A percentile compares a stretch with the other conserved stretches of the same genome.
These are phyloP conservation scores for Candida boidinii DNA, from an alignment of 805 yeast species.

Conservation along the genomic window DNA sequence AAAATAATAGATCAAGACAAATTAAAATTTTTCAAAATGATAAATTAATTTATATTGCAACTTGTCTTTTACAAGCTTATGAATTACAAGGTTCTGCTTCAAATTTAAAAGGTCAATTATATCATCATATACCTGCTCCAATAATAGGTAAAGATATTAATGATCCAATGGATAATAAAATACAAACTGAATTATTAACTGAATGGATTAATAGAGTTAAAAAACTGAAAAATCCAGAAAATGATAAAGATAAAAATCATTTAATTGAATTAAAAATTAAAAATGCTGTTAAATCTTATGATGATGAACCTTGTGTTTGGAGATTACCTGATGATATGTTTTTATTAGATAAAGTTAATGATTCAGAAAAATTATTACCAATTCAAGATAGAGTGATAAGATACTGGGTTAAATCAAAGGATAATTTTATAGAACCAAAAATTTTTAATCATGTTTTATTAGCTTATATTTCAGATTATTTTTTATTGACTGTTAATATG, in stretches of 20 bases:
- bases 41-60: slow-evolving; percentile 40
- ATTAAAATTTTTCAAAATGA: slow-evolving; percentile 49
- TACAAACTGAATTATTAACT: slow-evolving; percentile 18
- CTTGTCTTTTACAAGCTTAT: slow-evolving; percentile 35
- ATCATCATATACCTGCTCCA: slow-evolving; percentile 20
- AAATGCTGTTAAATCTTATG: slow-evolving; percentile 19
- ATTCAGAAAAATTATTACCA: slow-evolving; percentile 8
- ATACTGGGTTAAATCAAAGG: slow-evolving; percentile 24
- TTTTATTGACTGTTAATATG: slow-evolving; percentile 42
- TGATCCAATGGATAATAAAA: slow-evolving; percentile 19
- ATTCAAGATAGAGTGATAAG: slow-evolving; percentile 19
- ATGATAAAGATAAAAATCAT: slow-evolving; percentile 16
- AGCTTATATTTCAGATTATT: slow-evolving; percentile 52
- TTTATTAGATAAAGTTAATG: slow-evolving; percentile 16
- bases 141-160: slow-evolving; percentile 19
- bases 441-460: slow-evolving; percentile 45
- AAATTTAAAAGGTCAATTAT: slow-evolving; percentile 19
- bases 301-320: slow-evolving; percentile 26
- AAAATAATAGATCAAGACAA: slow-evolving; percentile 41
- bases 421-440: slow-evolving; percentile 12
- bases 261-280: slow-evolving; percentile 12
- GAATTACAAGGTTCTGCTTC: slow-evolving; percentile 24
- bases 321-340: slow-evolving; percentile 23
- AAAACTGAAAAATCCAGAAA: slow-evolving; percentile 12
- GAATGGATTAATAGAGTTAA: slow-evolving; percentile 18